phyloP scores from a whole-genome alignment of 306 rosid genomes.

The Boehmeria nivea region DNA sequence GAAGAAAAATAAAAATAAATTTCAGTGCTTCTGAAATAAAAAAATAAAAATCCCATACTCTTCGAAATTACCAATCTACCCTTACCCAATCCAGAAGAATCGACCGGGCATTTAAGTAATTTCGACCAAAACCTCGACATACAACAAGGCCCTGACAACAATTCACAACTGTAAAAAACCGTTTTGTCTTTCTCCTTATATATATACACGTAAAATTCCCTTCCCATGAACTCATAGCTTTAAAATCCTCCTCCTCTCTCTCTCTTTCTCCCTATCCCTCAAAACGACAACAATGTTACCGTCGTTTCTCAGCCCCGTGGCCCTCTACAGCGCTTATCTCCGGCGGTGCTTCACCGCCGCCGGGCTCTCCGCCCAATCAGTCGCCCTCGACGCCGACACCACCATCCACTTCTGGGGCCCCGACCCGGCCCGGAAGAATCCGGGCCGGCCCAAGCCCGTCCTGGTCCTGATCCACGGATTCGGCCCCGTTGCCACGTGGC shows the following conservation, averaged over 20 bases:
- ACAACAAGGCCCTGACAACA: too few relatives aligned
- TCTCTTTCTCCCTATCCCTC: background rate
- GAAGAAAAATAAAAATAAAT: too few relatives aligned
- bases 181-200: background rate
- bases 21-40: too few relatives aligned
- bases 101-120: background rate
- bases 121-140: background rate
- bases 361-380: slow-evolving; percentile 47
- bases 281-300: slow-evolving; percentile 39
- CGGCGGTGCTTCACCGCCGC: slow-evolving; percentile 63
- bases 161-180: background rate
- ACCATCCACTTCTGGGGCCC: slow-evolving; percentile 76
- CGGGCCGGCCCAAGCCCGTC: slow-evolving; percentile 25
- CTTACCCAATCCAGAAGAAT: background rate
- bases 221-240: background rate
- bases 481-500: slow-evolving; percentile 73
- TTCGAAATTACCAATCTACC: slow-evolving; percentile 2
- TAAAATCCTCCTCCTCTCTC: background rate
- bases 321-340: slow-evolving; percentile 47
- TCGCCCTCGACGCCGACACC: slow-evolving; percentile 46
- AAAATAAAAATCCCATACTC: too few relatives aligned
- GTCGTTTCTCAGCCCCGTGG: slow-evolving; percentile 46
- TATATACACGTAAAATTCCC: too few relatives aligned
- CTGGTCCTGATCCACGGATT: slow-evolving; percentile 77
- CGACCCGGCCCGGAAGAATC: background rate